phyloP scores from a whole-genome alignment of 1,284 basidiomycete species.

The Sutorius eximius region DNA sequence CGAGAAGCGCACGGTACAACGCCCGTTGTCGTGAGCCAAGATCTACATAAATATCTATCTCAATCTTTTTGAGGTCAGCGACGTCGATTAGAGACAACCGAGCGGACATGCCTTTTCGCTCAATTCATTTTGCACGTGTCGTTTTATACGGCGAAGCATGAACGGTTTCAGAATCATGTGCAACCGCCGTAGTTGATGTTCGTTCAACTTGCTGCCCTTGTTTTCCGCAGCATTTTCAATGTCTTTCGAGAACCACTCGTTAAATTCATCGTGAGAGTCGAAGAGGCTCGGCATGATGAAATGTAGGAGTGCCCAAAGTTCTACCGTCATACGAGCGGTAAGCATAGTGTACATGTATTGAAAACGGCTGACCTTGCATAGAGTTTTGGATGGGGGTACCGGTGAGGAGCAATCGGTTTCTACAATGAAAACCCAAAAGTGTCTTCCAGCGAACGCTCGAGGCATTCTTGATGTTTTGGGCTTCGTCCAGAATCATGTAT shows the following conservation, averaged over 20 bases:
- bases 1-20: constrained; percentile 89
- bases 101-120: constrained; percentile 82
- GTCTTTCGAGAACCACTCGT: constrained; percentile 99
- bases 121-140: constrained; percentile 99
- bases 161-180: constrained; percentile 99
- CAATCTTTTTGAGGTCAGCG: constrained; percentile 62
- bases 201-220: constrained; percentile 88
- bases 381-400: constrained; percentile 99
- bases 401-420: constrained; percentile 93
- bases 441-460: constrained; percentile 99
- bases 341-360: constrained; percentile 3
- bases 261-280: constrained; percentile 99
- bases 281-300: constrained; percentile 99
- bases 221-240: constrained; percentile 96
- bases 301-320: constrained; percentile 98
- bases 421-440: constrained; percentile 91
- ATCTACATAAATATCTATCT: constrained; percentile 95
- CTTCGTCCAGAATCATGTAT: constrained; percentile 99
- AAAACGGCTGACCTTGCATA: constrained; percentile 83
- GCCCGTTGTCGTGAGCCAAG: constrained; percentile 90
- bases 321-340: constrained; percentile 48
- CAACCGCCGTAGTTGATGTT: constrained; percentile 91
- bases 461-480: constrained; percentile 99
- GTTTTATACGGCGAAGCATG: constrained; percentile 97
- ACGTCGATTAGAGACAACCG: not conserved